Base-by-base conservation (phyloP, 441 rosid genomes). In the Gossypium davidsonii region DNA sequence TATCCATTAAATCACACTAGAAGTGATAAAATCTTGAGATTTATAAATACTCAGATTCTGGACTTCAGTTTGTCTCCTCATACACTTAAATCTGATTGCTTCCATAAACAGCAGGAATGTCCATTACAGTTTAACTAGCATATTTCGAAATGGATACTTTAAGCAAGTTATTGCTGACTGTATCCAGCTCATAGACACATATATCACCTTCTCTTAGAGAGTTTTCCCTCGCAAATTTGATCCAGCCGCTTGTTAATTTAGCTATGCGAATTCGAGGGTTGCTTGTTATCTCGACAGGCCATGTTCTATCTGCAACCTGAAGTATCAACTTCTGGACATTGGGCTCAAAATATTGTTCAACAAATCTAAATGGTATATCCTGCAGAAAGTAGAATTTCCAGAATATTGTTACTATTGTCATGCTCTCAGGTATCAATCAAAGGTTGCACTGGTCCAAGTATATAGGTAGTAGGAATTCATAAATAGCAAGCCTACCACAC, bases 151-250 rank as follows among this genome's bases (percentile, higher is more conserved):
- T 51, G 46, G 28, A 28, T 11, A 68, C 60, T 51, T 51, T 51
- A 9, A 68, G 25, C 72, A 68, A 10, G 59, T 6, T 6, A 15
- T 26, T 31, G 9, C 0, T 10, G 5, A 5, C 28, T 9, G 28
- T 52, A 52, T 51, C 46, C 21, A 74, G 62, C 73, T 79, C 78
- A 10, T 74, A 79, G 48, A 39, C 11, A 39, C 82, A 77, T 31
- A 42, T 70, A 69, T 82, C 74, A 4, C 79, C 77, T 20, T 12
- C 68, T 59, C 48, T 14, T 18, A 79, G 53, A 23, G 6, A 55
- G 73, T 79, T 82, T 8, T 77, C 83, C 55, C 57, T 63, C 0
- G 66, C 71, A 58, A 79, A 82, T 14, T 21, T 12, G 4, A 12
- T 0, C 74, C 74, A 68, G 7, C 79, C 80, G 25, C 46, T 72